These are phyloP conservation scores for Fistulinella prunicolor DNA, from an alignment of 768 basidiomycete species.

Conservation along the genomic window DNA sequence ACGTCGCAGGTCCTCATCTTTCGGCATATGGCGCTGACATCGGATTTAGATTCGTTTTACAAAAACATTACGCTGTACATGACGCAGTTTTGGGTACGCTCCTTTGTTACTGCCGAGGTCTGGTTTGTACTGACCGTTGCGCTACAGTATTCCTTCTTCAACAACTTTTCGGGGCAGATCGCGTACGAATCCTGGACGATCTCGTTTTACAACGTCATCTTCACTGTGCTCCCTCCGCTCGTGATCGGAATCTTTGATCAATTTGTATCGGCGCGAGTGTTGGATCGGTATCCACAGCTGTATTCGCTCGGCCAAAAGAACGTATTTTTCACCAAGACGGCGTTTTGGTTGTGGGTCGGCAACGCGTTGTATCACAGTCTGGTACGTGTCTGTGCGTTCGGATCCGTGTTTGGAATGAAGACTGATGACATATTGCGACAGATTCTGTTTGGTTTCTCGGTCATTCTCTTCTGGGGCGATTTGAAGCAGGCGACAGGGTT, in stretches of 20 bases:
- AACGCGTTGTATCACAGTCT: constrained; percentile 91
- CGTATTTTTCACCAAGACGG: constrained; percentile 84
- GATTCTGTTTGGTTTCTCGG: constrained; percentile 85
- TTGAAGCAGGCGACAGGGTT: constrained; percentile 75
- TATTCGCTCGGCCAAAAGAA: constrained; percentile 95
- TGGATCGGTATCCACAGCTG: constrained; percentile 95
- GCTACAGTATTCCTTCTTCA: constrained; percentile 94
- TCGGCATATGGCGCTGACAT: constrained; percentile 10
- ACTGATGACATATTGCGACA: constrained; percentile 27
- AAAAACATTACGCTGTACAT: constrained; percentile 98
- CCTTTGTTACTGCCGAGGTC: background rate
- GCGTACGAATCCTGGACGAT: constrained; percentile 99
- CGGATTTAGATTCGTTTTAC: constrained; percentile 84
- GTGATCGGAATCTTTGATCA: constrained; percentile 99
- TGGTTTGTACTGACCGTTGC: background rate
- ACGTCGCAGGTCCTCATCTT: constrained; percentile 33
- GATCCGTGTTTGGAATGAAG: background rate
- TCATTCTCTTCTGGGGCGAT: constrained; percentile 92
- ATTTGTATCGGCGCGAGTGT: constrained; percentile 93
- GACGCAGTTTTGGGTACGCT: constrained; percentile 94
- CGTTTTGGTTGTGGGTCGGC: constrained; percentile 90
- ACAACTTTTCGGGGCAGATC: constrained; percentile 99
- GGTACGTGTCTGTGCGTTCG: constrained; percentile 45
- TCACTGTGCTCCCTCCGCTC: constrained; percentile 92
- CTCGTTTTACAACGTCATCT: constrained; percentile 94